A percentile compares a stretch with the other conserved stretches of the same genome.
Evolutionary conservation across 768 basidiomycete species (phyloP).

Genomic region (Amanita phalloides): DNA sequence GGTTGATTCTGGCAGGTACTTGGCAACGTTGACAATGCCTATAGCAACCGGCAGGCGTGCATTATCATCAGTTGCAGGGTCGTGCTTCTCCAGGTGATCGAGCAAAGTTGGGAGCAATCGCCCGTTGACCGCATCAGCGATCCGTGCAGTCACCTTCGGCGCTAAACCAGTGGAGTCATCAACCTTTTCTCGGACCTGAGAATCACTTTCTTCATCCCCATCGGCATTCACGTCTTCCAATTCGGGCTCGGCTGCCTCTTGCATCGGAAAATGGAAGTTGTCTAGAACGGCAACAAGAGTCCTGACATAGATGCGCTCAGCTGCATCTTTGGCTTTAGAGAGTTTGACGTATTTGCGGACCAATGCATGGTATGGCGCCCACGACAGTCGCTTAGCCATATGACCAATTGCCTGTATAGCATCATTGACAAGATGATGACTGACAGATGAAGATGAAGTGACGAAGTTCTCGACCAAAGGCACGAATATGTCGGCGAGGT

Average conservation of each 20-base stretch:
- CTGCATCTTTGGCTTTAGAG: conserved; percentile 52
- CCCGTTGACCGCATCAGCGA: conserved; percentile 67
- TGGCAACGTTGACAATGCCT: conserved; percentile 78
- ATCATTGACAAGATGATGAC: conserved; percentile 87
- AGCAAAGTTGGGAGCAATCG: conserved; percentile 75
- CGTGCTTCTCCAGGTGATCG: conserved; percentile 70
- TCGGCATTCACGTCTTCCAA: conserved; percentile 18
- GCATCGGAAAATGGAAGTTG: conserved; percentile 87
- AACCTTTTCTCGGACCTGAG: conserved; percentile 15
- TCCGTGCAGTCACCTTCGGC: conserved; percentile 22
- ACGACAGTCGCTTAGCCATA: conserved; percentile 66
- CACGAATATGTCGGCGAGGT: conserved; percentile 72
- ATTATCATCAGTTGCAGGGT: conserved; percentile 68
- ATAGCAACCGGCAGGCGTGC: conserved; percentile 83
- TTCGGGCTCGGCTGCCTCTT: conserved; percentile 29
- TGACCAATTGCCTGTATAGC: conserved; percentile 73
- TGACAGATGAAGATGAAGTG: conserved; percentile 42
- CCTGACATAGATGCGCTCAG: conserved; percentile 77
- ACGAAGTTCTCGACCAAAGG: conserved; percentile 84
- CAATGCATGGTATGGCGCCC: conserved; percentile 75
- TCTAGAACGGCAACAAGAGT: conserved; percentile 77
- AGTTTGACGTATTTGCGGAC: conserved; percentile 76
- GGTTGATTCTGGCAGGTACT: conserved; percentile 56
- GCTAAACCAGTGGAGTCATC: conserved; percentile 7
- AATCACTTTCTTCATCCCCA: conserved; percentile 21